A percentile compares a stretch with the other conserved stretches of the same genome.
Conservation (phyloP, 2,329 filamentous ascomycete species). For the Cadophora luteo-olivacea region DNA sequence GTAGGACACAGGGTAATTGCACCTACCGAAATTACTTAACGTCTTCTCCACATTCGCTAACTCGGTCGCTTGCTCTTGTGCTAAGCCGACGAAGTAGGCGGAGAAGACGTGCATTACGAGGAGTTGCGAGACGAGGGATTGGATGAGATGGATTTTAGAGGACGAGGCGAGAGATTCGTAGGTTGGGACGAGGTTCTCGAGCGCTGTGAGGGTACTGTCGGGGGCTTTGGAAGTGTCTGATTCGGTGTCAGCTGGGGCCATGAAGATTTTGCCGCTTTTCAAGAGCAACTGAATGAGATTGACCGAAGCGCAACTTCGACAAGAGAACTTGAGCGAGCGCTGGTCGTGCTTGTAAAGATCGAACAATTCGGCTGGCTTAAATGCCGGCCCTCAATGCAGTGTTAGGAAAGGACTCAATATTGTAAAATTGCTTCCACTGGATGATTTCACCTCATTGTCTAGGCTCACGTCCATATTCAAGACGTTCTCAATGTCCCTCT, state of each 20-base stretch:
- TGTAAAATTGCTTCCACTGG: not conserved
- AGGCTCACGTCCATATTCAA: not conserved
- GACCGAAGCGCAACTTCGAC: no score
- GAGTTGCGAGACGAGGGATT: slow-evolving; percentile 65
- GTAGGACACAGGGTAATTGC: not conserved
- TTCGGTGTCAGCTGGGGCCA: slow-evolving; percentile 23
- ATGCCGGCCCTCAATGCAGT: not conserved
- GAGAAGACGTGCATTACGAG: slow-evolving; percentile 68
- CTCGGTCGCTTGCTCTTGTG: slow-evolving; percentile 57
- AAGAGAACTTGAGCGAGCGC: no score
- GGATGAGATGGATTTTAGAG: slow-evolving; percentile 66
- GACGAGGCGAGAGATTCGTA: slow-evolving; percentile 60
- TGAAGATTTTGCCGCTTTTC: not conserved
- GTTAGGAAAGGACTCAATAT: not conserved
- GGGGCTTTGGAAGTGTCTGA: slow-evolving; percentile 53
- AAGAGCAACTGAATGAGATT: not conserved
- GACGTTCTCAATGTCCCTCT: not conserved
- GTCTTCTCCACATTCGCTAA: slow-evolving; percentile 48
- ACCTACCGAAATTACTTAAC: slow-evolving; percentile 38
- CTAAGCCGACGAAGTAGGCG: slow-evolving; percentile 68
- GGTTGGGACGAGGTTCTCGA: slow-evolving; percentile 60
- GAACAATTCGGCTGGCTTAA: not conserved
- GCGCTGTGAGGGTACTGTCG: slow-evolving; percentile 48
- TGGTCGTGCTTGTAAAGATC: not conserved
- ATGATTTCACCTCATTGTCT: not conserved